Evolutionary conservation across 2,329 filamentous ascomycete species (phyloP).

Genomic region (Ceratocystis papillata): DNA sequence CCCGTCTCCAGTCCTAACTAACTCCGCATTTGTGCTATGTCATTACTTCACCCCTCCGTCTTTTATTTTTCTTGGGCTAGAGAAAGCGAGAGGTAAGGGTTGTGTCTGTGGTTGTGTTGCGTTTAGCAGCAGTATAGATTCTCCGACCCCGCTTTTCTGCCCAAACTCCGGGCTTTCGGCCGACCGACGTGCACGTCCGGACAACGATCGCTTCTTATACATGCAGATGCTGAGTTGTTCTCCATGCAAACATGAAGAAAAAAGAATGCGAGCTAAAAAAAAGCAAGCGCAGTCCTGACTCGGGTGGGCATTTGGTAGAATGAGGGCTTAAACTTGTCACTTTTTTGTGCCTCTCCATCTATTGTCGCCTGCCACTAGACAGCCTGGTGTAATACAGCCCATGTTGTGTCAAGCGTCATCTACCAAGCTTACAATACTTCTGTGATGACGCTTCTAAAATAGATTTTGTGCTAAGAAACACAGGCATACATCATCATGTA

Average conservation of each 20-base stretch:
- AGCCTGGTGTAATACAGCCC: too few relatives aligned
- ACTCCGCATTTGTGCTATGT: slow-evolving; percentile 11
- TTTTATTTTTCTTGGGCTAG: background rate
- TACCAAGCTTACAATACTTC: too few relatives aligned
- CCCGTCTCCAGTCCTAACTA: background rate
- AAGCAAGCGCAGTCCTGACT: background rate
- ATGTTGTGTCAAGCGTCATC: too few relatives aligned
- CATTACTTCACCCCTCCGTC: background rate
- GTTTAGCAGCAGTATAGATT: background rate
- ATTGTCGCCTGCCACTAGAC: too few relatives aligned
- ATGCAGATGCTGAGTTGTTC: background rate
- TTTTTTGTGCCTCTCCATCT: too few relatives aligned
- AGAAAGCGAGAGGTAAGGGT: background rate
- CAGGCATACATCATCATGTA: too few relatives aligned
- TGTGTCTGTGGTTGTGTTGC: background rate
- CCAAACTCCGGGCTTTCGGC: background rate
- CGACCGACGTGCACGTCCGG: background rate
- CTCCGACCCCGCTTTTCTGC: slow-evolving; percentile 1
- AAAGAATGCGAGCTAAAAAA: background rate
- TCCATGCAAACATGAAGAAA: background rate
- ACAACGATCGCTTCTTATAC: background rate
- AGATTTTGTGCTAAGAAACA: too few relatives aligned
- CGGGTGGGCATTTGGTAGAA: too few relatives aligned
- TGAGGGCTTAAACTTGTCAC: too few relatives aligned
- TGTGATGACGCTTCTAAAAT: too few relatives aligned